phyloP scores from a whole-genome alignment of 768 basidiomycete species.

The Suillus plorans region DNA sequence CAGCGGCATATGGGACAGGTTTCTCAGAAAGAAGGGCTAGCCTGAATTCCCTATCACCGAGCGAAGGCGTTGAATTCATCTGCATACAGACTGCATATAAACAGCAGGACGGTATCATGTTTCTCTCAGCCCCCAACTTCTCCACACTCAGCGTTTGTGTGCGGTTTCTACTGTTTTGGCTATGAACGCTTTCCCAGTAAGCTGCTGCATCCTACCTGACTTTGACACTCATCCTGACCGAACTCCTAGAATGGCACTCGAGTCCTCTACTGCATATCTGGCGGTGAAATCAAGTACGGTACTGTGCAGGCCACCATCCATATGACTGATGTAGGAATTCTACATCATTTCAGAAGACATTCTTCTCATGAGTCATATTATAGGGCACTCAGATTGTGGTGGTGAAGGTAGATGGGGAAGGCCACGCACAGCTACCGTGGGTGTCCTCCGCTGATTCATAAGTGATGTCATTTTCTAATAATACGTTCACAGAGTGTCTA shows the following conservation, averaged over 20 bases:
- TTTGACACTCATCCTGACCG: slow-evolving; percentile 17
- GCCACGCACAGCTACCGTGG: slow-evolving; percentile 56
- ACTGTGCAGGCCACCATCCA: slow-evolving; percentile 53
- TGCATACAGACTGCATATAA: slow-evolving; percentile 13
- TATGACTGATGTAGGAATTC: slow-evolving; percentile 53
- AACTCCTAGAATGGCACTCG: slow-evolving; percentile 57
- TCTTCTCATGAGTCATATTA: slow-evolving; percentile 13
- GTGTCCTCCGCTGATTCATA: slow-evolving; percentile 22
- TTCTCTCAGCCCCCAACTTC: slow-evolving; percentile 16
- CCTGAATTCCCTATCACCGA: slow-evolving; percentile 32
- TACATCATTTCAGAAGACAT: not conserved
- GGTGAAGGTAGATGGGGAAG: slow-evolving; percentile 47
- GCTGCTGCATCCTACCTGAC: slow-evolving; percentile 23
- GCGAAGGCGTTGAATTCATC: slow-evolving; percentile 21
- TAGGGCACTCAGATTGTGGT: slow-evolving; percentile 64
- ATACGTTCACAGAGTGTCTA: slow-evolving; percentile 39
- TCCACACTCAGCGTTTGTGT: slow-evolving; percentile 14
- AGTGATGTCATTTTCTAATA: slow-evolving; percentile 9
- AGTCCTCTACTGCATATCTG: slow-evolving; percentile 65
- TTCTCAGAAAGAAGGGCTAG: slow-evolving; percentile 2
- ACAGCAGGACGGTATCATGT: slow-evolving; percentile 12
- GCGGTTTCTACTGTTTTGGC: slow-evolving; percentile 56
- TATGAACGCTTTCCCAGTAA: slow-evolving; percentile 71
- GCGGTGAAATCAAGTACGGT: slow-evolving; percentile 58
- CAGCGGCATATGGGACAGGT: slow-evolving; percentile 18